phyloP scores from a whole-genome alignment of 805 yeast genomes.

The Ogataea nakhonphanomensis region DNA sequence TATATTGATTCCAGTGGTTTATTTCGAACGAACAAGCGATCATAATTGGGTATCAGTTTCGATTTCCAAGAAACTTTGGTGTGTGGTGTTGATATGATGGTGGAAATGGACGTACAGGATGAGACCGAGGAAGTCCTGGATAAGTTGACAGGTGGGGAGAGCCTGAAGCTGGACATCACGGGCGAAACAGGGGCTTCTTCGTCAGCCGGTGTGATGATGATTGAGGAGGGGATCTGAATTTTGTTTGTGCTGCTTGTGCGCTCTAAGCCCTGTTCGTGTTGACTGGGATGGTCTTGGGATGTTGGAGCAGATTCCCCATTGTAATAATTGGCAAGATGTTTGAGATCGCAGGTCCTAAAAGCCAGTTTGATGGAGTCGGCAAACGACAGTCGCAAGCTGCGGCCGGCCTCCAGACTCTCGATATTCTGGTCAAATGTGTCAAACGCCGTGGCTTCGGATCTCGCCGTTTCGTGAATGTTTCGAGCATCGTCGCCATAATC shows the following conservation, averaged over 20 bases:
- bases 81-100: slow-evolving; percentile 13
- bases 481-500: slow-evolving; percentile 4
- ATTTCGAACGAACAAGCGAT: slow-evolving; percentile 3
- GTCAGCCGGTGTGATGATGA: slow-evolving; percentile 17
- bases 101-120: slow-evolving; percentile 12
- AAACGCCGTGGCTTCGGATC: slow-evolving; percentile 1
- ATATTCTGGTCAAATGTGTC: slow-evolving; percentile 24
- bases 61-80: slow-evolving; percentile 8
- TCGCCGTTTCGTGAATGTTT: too few relatives aligned
- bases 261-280: too few relatives aligned
- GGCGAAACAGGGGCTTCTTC: slow-evolving; percentile 1
- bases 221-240: slow-evolving; percentile 9
- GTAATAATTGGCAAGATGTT: slow-evolving; percentile 13
- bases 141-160: slow-evolving; percentile 3
- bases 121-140: slow-evolving; percentile 11
- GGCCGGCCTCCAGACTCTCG: slow-evolving; percentile 28
- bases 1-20: slow-evolving; percentile 25
- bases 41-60: slow-evolving; percentile 17
- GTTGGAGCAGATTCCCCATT: background rate
- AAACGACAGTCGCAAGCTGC: slow-evolving; percentile 27
- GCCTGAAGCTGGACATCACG: background rate
- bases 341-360: slow-evolving; percentile 18
- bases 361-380: slow-evolving; percentile 33
- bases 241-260: too few relatives aligned
- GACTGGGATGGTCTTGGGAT: background rate